These are phyloP conservation scores for Mycena belliarum DNA, from an alignment of 768 basidiomycete species.

Conservation along the genomic window DNA sequence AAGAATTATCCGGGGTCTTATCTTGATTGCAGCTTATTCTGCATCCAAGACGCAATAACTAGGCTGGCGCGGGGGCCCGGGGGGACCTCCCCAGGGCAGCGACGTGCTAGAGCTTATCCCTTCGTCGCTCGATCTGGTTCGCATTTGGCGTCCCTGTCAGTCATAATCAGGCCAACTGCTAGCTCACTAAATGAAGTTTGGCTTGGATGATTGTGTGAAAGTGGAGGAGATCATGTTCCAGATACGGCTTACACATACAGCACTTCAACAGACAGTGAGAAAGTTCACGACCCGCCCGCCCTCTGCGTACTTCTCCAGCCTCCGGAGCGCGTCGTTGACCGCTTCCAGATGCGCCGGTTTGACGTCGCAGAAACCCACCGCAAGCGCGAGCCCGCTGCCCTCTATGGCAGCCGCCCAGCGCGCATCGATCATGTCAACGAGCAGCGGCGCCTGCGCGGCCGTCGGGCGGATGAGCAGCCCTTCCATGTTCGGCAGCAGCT, in stretches of 20 bases:
- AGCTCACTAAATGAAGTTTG: no score
- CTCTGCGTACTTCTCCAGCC: slow-evolving; percentile 2
- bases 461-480: slow-evolving; percentile 1
- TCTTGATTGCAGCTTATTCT: no score
- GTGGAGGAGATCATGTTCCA: no score
- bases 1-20: no score
- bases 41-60: no score
- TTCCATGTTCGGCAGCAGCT: neutral
- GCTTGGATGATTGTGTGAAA: no score
- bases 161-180: no score
- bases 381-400: neutral
- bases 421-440: slow-evolving; percentile 9
- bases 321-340: neutral
- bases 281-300: neutral
- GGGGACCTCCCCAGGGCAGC: no score
- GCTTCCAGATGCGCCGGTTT: slow-evolving; percentile 1
- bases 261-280: neutral
- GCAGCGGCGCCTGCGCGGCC: neutral
- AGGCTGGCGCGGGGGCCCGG: no score
- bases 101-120: neutral
- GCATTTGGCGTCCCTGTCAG: no score
- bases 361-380: neutral
- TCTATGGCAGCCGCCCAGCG: neutral
- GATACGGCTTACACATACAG: no score
- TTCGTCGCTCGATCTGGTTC: neutral